phyloP scores from a whole-genome alignment of 2,329 filamentous ascomycete species.

The Lasiodiplodia hormozganensis region DNA sequence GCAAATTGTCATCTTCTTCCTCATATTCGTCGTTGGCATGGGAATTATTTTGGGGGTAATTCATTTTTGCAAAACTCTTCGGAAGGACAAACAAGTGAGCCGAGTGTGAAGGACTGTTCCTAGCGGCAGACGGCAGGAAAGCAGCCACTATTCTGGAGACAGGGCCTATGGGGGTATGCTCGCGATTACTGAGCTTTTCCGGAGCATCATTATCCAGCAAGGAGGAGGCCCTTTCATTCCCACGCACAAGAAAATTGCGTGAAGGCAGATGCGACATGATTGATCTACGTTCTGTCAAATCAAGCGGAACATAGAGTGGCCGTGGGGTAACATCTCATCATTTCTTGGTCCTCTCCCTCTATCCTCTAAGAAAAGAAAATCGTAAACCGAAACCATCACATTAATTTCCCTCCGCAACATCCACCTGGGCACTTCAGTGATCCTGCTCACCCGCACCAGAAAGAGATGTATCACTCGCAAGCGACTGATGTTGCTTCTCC shows the following conservation, averaged over 20 bases:
- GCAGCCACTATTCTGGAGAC: no score
- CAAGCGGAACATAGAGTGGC: no score
- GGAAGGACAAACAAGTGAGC: background rate
- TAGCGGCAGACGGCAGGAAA: background rate
- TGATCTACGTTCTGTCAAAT: no score
- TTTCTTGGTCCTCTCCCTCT: no score
- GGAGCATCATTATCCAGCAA: no score
- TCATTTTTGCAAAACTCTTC: background rate
- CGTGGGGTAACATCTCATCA: no score
- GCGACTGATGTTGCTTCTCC: constrained; percentile 9
- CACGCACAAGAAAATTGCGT: no score
- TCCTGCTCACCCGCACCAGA: background rate
- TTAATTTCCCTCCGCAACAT: background rate
- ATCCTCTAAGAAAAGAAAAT: no score
- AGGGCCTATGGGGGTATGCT: no score
- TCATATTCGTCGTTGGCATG: background rate
- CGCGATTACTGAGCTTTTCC: no score
- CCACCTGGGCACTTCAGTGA: background rate
- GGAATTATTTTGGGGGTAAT: background rate
- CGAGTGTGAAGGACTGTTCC: background rate
- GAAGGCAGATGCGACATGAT: no score
- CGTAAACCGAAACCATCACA: background rate
- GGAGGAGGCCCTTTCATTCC: no score
- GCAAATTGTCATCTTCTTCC: background rate
- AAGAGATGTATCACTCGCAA: background rate